Evolutionary conservation across 148 eudicot genomes (phyloP), one percentile per base, ranked within the genome.

Genomic region (Fagopyrum esculentum): DNA sequence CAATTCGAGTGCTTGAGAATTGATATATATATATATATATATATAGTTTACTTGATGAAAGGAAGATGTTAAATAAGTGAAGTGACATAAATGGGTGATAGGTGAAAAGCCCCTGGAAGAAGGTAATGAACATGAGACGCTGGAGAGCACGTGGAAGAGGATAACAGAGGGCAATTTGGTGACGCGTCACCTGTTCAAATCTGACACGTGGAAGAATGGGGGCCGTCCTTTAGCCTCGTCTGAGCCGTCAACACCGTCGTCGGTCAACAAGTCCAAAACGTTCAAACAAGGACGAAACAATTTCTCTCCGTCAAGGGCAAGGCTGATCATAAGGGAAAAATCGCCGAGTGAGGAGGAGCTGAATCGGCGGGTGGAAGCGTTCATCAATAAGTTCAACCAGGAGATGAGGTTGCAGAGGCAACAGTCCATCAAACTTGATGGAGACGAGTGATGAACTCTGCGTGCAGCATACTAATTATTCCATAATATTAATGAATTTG

Each of bases 391-490:
- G 85, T 89, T 91, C 56, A 89, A 93, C 26, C 87, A 93, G 17
- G 95, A 91, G 3, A 93, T 93, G 95, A 88, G 91, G 76, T 40
- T 91, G 81, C 97, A 94, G 79, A 86, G 97, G 66, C 91, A 94
- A 68, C 84, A 87, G 75, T 94, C 97, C 0, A 44, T 91, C 60
- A 83, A 89, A 15, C 70, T 87, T 83, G 66, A 78, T 81, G 87
- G 91, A 89, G 64, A 89, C 83, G 92, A 84, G 91, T 54, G 86
- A 91, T 35, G 40, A 35, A 1, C 40, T 1, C 1, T 35, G 40
- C 40, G 0, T 35, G 3, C 40, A 35, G 40, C 40, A 35, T 35
- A 35, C 40, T 29, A 61, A 61, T 16, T 43, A 40, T 29, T 13
- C 43, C 43, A 40, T 43, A 13, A 26, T 26, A 12, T 26, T 29